phyloP scores from a whole-genome alignment of 106 monocot genomes.

The Dioscorea zingiberensis region DNA sequence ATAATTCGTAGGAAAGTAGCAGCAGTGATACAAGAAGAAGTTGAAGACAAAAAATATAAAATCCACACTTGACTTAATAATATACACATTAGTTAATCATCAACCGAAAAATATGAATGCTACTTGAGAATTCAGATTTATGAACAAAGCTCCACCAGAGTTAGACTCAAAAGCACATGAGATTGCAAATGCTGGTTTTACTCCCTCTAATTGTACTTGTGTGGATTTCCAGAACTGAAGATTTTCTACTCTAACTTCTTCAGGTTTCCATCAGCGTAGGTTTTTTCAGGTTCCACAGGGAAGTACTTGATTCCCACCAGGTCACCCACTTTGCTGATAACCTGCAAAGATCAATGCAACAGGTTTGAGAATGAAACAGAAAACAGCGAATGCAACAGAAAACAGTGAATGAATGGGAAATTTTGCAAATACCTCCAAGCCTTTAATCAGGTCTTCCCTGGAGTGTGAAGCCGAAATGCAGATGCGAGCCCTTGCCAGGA shows the following conservation, averaged over 20 bases:
- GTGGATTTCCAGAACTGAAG: too few species aligned
- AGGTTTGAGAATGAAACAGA: neutral
- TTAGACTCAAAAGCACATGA: too few species aligned
- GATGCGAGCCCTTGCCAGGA: constrained; percentile 68
- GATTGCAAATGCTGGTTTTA: too few species aligned
- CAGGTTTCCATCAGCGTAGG: constrained; percentile 9
- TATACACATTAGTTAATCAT: too few species aligned
- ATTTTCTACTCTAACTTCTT: constrained; percentile 31
- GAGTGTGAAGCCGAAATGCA: constrained; percentile 83
- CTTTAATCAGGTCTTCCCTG: constrained; percentile 64
- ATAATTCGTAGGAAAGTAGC: too few species aligned
- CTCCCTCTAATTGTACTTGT: too few species aligned
- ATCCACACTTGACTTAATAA: too few species aligned
- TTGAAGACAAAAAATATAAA: too few species aligned
- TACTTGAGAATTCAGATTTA: too few species aligned
- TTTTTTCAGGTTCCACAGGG: constrained; percentile 60
- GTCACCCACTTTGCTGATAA: constrained; percentile 89
- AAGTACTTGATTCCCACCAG: constrained; percentile 95
- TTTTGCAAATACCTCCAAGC: constrained; percentile 39
- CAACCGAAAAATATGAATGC: too few species aligned
- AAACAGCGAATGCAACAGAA: neutral
- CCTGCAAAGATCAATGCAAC: constrained; percentile 26
- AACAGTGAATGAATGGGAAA: neutral
- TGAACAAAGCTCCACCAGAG: too few species aligned
- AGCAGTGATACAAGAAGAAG: too few species aligned